Percentiles rank a stretch among this genome's conserved stretches.
These are phyloP conservation scores for Holtermannia corniformis DNA, from an alignment of 768 basidiomycete genomes.

Conservation along the genomic window DNA sequence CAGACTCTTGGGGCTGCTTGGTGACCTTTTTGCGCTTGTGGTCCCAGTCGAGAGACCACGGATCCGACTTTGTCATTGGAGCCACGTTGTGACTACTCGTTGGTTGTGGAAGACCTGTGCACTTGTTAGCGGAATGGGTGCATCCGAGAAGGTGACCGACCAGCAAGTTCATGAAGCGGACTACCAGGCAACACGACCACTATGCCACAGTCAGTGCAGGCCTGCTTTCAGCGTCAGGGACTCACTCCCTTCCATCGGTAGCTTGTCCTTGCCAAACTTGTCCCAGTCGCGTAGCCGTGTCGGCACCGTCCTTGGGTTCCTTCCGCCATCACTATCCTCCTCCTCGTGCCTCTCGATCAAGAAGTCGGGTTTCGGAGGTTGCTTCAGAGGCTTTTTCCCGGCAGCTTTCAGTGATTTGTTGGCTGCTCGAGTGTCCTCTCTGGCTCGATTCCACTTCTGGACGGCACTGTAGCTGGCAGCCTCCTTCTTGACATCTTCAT, in stretches of 20 bases:
- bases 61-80: neutral
- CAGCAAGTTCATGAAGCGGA: constrained; percentile 18
- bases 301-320: too few species aligned
- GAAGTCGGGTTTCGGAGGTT: constrained; percentile 9
- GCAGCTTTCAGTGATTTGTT: constrained; percentile 14
- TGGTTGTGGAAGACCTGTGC: constrained; percentile 6
- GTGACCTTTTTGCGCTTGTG: constrained; percentile 4
- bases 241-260: constrained; percentile 26
- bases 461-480: constrained; percentile 13
- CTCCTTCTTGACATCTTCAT: constrained; percentile 4
- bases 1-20: neutral
- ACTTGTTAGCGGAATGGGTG: neutral
- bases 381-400: constrained; percentile 5
- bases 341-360: constrained; percentile 7
- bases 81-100: neutral
- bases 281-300: neutral
- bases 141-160: constrained; percentile 1
- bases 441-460: constrained; percentile 1
- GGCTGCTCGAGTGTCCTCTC: constrained; percentile 9
- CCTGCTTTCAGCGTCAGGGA: too few species aligned
- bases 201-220: too few species aligned
- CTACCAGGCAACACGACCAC: constrained; percentile 22
- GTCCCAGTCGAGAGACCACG: neutral
- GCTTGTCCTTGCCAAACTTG: constrained; percentile 1
- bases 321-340: constrained; percentile 4